Conservation (phyloP, 2,329 filamentous ascomycete genomes). For the Xylogone sp. region DNA sequence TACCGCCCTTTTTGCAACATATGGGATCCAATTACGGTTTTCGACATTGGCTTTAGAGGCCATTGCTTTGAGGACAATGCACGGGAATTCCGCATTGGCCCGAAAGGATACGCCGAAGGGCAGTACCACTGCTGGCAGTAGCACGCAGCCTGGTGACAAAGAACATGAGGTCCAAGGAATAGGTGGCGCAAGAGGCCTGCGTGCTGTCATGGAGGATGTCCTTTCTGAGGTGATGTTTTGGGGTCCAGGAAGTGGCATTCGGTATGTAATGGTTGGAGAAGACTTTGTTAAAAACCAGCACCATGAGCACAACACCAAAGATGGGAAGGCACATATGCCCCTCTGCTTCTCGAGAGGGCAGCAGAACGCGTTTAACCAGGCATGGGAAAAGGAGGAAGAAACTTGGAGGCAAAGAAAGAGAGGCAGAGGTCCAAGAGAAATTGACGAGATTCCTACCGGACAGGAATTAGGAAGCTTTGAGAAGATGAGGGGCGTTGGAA, state of each 20-base stretch:
- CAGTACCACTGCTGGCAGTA: conserved; percentile 14
- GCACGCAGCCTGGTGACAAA: not conserved
- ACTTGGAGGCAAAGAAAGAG: conserved; percentile 14
- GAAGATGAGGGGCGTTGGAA: conserved; percentile 20
- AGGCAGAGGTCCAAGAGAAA: not conserved
- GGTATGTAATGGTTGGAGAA: conserved; percentile 72
- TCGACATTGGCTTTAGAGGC: conserved; percentile 77
- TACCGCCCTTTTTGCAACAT: conserved; percentile 76
- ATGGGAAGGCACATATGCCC: conserved; percentile 35
- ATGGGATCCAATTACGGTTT: conserved; percentile 72
- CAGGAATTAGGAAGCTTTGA: conserved; percentile 17
- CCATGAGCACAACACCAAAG: conserved; percentile 22
- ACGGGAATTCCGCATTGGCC: not conserved
- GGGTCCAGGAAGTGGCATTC: conserved; percentile 57
- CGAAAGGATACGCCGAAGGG: conserved; percentile 36
- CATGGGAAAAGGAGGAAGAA: conserved; percentile 60
- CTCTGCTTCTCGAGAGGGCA: conserved; percentile 68
- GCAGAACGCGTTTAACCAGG: conserved; percentile 63
- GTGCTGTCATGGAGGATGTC: conserved; percentile 77
- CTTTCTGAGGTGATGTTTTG: conserved; percentile 80
- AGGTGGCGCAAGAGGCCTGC: conserved; percentile 72
- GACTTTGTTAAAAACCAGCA: conserved; percentile 24
- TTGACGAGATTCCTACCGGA: not conserved
- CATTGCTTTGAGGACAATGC: conserved; percentile 56
- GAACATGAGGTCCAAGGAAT: conserved; percentile 45